Base-by-base conservation (phyloP, 768 basidiomycete species). In the Cyathus striatus region DNA sequence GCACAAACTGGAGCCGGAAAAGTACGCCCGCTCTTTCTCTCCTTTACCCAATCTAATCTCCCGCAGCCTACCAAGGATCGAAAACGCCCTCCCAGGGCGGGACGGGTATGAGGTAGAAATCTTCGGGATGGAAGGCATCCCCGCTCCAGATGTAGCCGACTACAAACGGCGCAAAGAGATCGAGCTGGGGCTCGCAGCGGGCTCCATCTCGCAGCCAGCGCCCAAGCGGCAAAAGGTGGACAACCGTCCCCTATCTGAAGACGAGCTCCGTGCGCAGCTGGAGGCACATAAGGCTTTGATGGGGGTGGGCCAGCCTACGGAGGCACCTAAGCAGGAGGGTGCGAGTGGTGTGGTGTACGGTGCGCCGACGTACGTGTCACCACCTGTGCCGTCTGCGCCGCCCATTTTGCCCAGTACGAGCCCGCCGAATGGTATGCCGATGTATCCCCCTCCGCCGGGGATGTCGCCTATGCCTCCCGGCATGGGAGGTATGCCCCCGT, bases 91-190 rank as follows among this genome's bases (percentile, higher is more conserved):
- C 3, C 92, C 95, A 6, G 95, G 94, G 22, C 83, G 96, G 24
- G 95, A 97, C 64, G 92, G 94, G 1, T 97, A 97, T 54, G 95
- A 98, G 60, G 86, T 99, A 26, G 96, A 99, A 66, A 98, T 99
- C 38, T 98, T 98, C 51, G 96, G 96, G 18, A 98, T 99, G 96
- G 95, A 96, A 60, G 96, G 95, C 42, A 92, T 97, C 39, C 93
- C 93, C 6, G 86, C 85, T 3, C 89, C 91, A 24, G 94, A 95
- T 62, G 78, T 95, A 16, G 92, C 90, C 10, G 95, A 94, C 62
- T 98, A 94, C 75, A 95, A 90, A 59, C 86, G 91, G 41, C 83
- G 90, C 50, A 96, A 96, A 59, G 94, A 95, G 61, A 87, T 90
- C 49, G 93, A 97, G 59, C 79, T 91, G 3, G 94, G 96, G 23